Base-by-base conservation (phyloP, 768 basidiomycete genomes). In the Exsudoporus frostii region DNA sequence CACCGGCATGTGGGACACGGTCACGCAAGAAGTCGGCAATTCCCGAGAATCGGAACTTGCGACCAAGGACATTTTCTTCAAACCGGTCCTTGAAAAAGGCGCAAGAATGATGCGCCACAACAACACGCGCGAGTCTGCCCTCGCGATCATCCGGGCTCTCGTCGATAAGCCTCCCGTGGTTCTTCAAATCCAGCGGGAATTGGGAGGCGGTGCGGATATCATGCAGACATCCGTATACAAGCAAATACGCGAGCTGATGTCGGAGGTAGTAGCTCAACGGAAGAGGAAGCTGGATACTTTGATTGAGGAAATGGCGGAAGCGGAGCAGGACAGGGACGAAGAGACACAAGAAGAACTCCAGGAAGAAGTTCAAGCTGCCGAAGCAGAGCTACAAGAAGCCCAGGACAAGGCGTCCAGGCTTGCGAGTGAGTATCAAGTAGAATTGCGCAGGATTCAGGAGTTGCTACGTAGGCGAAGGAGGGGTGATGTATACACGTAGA, bases 181-280 rank as follows among this genome's bases (percentile, higher is more conserved):
- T 0, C 69, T 85, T 13, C 75, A 73, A 20, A 81, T 85, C 45
- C 83, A 84, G 57, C 62, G 63, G n/a, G 83, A 85, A 59, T 67
- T 84, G 3, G 75, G 75, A 34, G 67, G 74, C 22, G 68, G 73
- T 5, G 70, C 73, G 48, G 71, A 76, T 40, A 74, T 84, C 37
- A 68, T 74, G 25, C 70, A 84, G 53, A 83, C 84, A 0, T 68
- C 71, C 4, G 82, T 82, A 1, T 82, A 77, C n/a, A 72, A 60
- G 40, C 82, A 81, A 54, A 70, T 85, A 4, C 72, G 73, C 45
- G 71, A 73, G 25, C 77, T 81, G n/a, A 67, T 82, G 8, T 69
- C 71, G 55, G 76, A 76, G 43, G 73, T 79, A 50, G 71, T 74
- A 14, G 56, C 70, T 52, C 71, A 73, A 39, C 74, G 79, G 51